Conservation (phyloP, 192 early-diverging fungal genomes). For the Podila clonocystis region DNA sequence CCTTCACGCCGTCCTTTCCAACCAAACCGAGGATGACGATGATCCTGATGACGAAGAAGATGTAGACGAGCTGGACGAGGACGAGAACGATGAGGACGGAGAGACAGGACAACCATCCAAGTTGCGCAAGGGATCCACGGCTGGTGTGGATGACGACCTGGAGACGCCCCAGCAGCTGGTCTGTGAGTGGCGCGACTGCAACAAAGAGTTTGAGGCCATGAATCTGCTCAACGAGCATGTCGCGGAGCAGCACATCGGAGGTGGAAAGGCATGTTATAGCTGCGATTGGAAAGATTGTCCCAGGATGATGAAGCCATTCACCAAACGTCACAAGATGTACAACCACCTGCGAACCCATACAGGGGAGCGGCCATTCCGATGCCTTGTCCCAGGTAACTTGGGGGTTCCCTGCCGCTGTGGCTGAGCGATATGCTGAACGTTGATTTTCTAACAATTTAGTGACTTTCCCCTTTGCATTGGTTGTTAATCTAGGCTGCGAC, state of each 20-base stretch:
- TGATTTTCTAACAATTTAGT: neutral
- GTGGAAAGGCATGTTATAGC: slow-evolving; percentile 62
- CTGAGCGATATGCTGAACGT: neutral
- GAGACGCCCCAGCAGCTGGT: slow-evolving; percentile 49
- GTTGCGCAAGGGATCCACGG: slow-evolving; percentile 32
- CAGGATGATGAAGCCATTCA: slow-evolving; percentile 64
- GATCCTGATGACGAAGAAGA: slow-evolving; percentile 27
- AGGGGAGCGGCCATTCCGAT: slow-evolving; percentile 78
- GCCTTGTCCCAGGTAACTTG: slow-evolving; percentile 58
- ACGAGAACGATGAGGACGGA: slow-evolving; percentile 45
- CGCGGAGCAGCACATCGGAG: slow-evolving; percentile 62
- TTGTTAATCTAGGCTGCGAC: slow-evolving; percentile 45
- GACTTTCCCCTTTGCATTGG: neutral
- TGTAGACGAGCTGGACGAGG: slow-evolving; percentile 35
- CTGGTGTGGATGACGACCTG: neutral
- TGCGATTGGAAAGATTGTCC: slow-evolving; percentile 61
- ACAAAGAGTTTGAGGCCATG: slow-evolving; percentile 45
- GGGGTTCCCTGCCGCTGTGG: neutral
- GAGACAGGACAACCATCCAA: slow-evolving; percentile 7
- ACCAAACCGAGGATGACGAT: slow-evolving; percentile 26
- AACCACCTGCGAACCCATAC: slow-evolving; percentile 80
- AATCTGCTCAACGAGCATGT: slow-evolving; percentile 61
- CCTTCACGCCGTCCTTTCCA: slow-evolving; percentile 27
- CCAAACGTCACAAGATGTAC: slow-evolving; percentile 75
- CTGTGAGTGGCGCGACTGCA: slow-evolving; percentile 64